Base-by-base conservation (phyloP, 2,329 filamentous ascomycete genomes). In the Alternaria sp. region DNA sequence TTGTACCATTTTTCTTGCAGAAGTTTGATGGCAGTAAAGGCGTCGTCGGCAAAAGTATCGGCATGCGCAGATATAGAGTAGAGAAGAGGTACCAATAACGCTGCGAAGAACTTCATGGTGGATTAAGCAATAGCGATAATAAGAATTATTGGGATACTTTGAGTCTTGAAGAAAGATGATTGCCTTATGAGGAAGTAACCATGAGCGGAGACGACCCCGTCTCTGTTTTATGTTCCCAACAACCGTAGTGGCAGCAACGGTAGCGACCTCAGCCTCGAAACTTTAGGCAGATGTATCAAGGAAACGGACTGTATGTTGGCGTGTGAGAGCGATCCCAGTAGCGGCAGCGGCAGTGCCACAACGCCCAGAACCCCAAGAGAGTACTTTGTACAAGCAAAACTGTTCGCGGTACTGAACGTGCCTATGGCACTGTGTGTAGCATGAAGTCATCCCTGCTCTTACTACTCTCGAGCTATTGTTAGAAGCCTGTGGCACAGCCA, bases 1-100 rank as follows among this genome's bases (percentile, higher is more conserved):
- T 71, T 70, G 58, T 78, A 78, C 67, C 68, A 78, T 43, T 73
- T 75, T 54, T 72, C 54, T 43, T 77, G 73, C 3, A 77, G 55
- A 11, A 65, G 64, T 48, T 71, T 72, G 46, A 76, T 72, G 4
- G 74, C 73, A 18, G 57, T 48, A 24, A 70, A 59, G 2, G 74
- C 71, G 57, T 76, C 66, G 28, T 69, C 65, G 8, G 68, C 66
- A 58, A 72, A 77, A 39, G 36, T 39, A 53, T 72, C 66, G 32
- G 70, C 71, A 41, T 54, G 43, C 4, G 51, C 59, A 48, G 42
- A 53, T 30, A 51, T 59, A 36, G 59, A 49, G 54, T 51, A 66
- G 18, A 73, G 53, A 7, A 69, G 36, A 18, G 66, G 56, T 41
- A 68, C 16, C 5, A 70, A 44, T 4, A 67, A 47, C 30, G 64